Percentiles rank a stretch among this genome's conserved stretches.
phyloP scores from a whole-genome alignment of 805 yeast genomes.

The Candida golubevii region DNA sequence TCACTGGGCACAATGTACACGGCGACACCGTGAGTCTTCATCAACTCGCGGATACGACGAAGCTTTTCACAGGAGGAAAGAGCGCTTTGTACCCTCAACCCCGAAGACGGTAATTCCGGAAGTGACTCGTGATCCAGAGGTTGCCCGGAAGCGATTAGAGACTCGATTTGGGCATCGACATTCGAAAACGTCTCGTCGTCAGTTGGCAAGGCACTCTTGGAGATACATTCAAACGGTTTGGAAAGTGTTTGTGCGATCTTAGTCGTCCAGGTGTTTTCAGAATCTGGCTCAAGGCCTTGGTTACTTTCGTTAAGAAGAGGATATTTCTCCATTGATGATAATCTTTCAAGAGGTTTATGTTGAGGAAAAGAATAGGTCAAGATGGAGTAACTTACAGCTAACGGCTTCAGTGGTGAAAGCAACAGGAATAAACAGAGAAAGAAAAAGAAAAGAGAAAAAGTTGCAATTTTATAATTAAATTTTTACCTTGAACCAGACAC shows the following conservation, averaged over 20 bases:
- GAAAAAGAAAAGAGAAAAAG: too few species aligned
- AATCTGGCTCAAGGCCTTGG: neutral
- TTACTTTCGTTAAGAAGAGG: constrained; percentile 4
- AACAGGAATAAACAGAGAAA: too few species aligned
- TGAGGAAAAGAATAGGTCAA: too few species aligned
- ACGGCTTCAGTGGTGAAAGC: too few species aligned
- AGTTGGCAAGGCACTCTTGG: constrained; percentile 3
- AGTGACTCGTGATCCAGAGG: constrained; percentile 20
- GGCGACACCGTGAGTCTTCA: constrained; percentile 13
- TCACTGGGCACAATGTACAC: constrained; percentile 20
- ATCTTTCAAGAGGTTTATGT: too few species aligned
- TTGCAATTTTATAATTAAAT: too few species aligned
- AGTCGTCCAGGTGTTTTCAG: constrained; percentile 3
- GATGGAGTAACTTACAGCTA: too few species aligned
- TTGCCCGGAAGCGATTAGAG: constrained; percentile 11
- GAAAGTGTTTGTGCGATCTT: constrained; percentile 17
- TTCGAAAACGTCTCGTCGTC: neutral
- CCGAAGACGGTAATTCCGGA: constrained; percentile 24
- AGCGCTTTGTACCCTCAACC: neutral
- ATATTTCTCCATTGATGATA: constrained; percentile 14
- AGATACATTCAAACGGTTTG: constrained; percentile 25
- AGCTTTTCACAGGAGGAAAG: constrained; percentile 9
- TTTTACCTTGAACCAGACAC: too few species aligned
- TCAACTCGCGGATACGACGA: constrained; percentile 10
- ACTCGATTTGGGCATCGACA: constrained; percentile 3